Base-by-base conservation (phyloP, 352 stramenopile species). In the Phytopythium sindhum region DNA sequence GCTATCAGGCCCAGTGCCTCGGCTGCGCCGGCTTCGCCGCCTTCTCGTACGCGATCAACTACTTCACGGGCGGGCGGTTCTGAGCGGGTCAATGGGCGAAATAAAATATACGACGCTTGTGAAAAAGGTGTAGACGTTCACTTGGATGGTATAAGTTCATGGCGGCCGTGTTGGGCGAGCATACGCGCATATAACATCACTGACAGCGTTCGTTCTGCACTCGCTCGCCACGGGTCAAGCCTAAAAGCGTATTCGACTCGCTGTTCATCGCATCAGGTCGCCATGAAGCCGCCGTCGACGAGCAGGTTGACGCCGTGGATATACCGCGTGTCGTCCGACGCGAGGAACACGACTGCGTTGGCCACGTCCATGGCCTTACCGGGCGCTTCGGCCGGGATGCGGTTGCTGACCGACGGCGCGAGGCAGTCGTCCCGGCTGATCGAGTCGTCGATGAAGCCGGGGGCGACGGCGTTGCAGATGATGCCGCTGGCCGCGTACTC, bases 21-120 rank as follows among this genome's bases (percentile, higher is more conserved):
- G 95, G 95, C 37, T 99, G 96, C 79, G 93, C 81, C 65, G 90
- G 90, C 65, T 97, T 98, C 69, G 92, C 92, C 9, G 88, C 89
- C 2, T 98, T 98, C 69, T 96, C 85, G 26, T 93, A 94, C 54
- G 84, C 85, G 24, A 97, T 97, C 67, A 87, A 98, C 65, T 69
- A 86, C 44, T 86, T 97, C 68, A 97, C 95, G 57, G 79, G 84
- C 59, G 84, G 84, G 56, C 81, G 85, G 29, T 89, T 84, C 41
- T 93, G 14, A 54, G 47, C 47, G 15, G 4, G 14, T 54, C 26
- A 7, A 26, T 23, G 47, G 47, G 12, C 3, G 19, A 35, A 23
- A 23, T 54, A 54, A 54, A 54, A 14, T 54, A 54, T 54, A 35
- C 26, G 47, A 19, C 47, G 47, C 23, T 33, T 17, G 23, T 19